Conservation (phyloP, 1,284 basidiomycete species). For the Meripilus lineatus region DNA sequence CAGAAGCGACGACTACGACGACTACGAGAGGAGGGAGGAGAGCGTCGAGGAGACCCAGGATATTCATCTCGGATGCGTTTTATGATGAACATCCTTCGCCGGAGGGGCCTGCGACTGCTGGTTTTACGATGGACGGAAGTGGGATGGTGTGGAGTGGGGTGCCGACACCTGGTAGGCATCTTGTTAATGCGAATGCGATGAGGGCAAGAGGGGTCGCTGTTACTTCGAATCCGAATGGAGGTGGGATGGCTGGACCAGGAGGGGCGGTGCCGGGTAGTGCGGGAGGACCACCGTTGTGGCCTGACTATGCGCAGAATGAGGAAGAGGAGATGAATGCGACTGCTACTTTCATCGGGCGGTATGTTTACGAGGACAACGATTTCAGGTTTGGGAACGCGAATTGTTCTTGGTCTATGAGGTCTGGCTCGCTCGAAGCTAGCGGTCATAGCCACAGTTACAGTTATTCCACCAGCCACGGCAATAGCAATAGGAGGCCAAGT, state of each 20-base stretch:
- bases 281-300: constrained; percentile 2
- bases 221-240: background rate
- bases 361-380: constrained; percentile 32
- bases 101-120: constrained; percentile 48
- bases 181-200: background rate
- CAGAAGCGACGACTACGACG: no score
- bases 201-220: background rate
- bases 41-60: constrained; percentile 21
- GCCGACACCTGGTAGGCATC: no score
- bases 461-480: no score
- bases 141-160: no score
- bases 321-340: constrained; percentile 31
- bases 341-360: constrained; percentile 54
- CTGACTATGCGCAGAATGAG: constrained; percentile 1
- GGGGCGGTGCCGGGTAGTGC: constrained; percentile 7
- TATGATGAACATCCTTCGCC: constrained; percentile 53
- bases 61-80: constrained; percentile 59
- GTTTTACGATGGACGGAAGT: constrained; percentile 13
- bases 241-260: background rate
- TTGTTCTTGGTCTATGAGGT: background rate
- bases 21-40: constrained; percentile 1
- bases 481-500: no score
- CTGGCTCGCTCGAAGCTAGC: no score
- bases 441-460: no score
- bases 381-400: background rate